Evolutionary conservation across 164 flowering plant species (phyloP), one percentile per base, ranked within the genome.

Genomic region (Akebia trifoliata): DNA sequence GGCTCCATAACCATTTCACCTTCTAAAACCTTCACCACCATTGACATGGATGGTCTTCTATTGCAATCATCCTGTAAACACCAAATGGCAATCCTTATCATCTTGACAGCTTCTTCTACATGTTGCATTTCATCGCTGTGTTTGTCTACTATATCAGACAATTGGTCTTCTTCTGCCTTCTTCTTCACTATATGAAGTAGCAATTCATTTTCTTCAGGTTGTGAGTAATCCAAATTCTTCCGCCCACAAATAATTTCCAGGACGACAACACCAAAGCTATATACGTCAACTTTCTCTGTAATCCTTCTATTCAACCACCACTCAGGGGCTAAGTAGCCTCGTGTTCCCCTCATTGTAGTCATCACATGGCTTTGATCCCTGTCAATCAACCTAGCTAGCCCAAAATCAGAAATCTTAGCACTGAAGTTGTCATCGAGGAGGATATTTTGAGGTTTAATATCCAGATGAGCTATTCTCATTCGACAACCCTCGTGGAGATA

Each of bases 321-420:
- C 52, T 71, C 66, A 14, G 72, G 67, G 9, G 71, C 65, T 21
- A 68, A 30, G 18, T 59, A 68, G n/a, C 69, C 72, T 6, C 9
- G 36, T 7, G 76, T 77, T 50, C 78, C 76, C 47, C n/a, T n/a
- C n/a, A n/a, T n/a, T n/a, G n/a, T n/a, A n/a, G n/a, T n/a, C n/a
- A n/a, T n/a, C n/a, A n/a, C n/a, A n/a, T n/a, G n/a, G n/a, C n/a
- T n/a, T n/a, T n/a, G n/a, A n/a, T n/a, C n/a, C n/a, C n/a, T n/a
- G n/a, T n/a, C n/a, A n/a, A n/a, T n/a, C n/a, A n/a, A n/a, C n/a
- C n/a, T n/a, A n/a, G n/a, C n/a, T n/a, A n/a, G n/a, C n/a, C n/a
- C n/a, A n/a, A n/a, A n/a, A n/a, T n/a, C n/a, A n/a, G n/a, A n/a
- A n/a, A n/a, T n/a, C n/a, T n/a, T n/a, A n/a, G n/a, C n/a, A n/a